A percentile compares a stretch with the other conserved stretches of the same genome.
These are phyloP conservation scores for Amanita inopinata DNA, from an alignment of 768 basidiomycete species.

Conservation along the genomic window DNA sequence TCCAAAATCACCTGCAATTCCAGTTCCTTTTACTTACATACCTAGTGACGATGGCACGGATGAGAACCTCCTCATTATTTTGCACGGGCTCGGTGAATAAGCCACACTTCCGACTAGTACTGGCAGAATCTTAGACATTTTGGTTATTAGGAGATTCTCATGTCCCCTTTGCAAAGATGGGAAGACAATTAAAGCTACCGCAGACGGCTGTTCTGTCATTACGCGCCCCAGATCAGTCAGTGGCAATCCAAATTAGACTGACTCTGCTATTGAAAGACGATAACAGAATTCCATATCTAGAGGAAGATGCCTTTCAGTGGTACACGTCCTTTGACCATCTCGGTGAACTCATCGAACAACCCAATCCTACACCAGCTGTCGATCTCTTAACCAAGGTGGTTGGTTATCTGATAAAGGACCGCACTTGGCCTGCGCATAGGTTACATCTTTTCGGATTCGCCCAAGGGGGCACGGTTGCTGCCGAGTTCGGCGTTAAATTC, in stretches of 20 bases:
- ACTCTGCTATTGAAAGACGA: neutral
- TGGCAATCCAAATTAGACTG: slow-evolving; percentile 6
- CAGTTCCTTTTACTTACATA: slow-evolving; percentile 53
- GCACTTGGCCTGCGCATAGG: slow-evolving; percentile 53
- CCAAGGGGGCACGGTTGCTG: slow-evolving; percentile 75
- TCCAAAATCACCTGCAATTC: slow-evolving; percentile 36
- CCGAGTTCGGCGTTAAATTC: slow-evolving; percentile 51
- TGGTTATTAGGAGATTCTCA: slow-evolving; percentile 66
- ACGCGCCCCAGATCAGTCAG: slow-evolving; percentile 69
- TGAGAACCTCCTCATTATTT: slow-evolving; percentile 73
- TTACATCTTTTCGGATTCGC: slow-evolving; percentile 87
- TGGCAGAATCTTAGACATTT: neutral
- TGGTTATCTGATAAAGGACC: slow-evolving; percentile 46
- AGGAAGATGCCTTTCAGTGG: slow-evolving; percentile 81
- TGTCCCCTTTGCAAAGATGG: slow-evolving; percentile 66
- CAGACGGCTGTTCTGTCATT: slow-evolving; percentile 82
- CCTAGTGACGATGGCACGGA: slow-evolving; percentile 79
- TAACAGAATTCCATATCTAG: slow-evolving; percentile 63
- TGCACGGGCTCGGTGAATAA: slow-evolving; percentile 75
- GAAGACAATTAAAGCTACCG: slow-evolving; percentile 66
- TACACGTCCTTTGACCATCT: slow-evolving; percentile 73
- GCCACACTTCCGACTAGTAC: neutral
- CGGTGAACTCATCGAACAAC: slow-evolving; percentile 59
- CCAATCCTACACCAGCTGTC: slow-evolving; percentile 67
- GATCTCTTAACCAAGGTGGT: slow-evolving; percentile 43